Conservation (phyloP, 208 protist species). For the Leishmania gerbilli region DNA sequence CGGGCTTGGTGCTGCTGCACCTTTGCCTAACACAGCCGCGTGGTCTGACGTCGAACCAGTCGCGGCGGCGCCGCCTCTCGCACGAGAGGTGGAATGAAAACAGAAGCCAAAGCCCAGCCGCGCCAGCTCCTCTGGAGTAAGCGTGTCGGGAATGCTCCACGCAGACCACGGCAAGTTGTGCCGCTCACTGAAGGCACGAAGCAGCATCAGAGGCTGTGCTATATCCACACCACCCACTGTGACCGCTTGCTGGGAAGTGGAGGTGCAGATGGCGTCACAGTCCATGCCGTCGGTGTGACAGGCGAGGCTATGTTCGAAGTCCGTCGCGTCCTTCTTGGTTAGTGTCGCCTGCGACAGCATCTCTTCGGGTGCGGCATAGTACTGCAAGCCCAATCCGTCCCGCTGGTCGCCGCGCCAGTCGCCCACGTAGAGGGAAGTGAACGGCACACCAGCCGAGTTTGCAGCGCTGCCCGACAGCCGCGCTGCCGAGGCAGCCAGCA, state of each 20-base stretch:
- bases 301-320: not conserved
- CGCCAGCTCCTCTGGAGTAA: slow-evolving; percentile 31
- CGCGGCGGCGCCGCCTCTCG: not conserved
- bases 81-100: not conserved
- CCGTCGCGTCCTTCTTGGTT: not conserved
- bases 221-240: not conserved
- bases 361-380: slow-evolving; percentile 57
- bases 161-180: slow-evolving; percentile 58
- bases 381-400: slow-evolving; percentile 67
- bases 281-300: not conserved
- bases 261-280: not conserved
- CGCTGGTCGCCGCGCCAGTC: slow-evolving; percentile 63
- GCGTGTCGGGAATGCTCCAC: slow-evolving; percentile 40
- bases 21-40: too few relatives aligned
- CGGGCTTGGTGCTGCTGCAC: not conserved
- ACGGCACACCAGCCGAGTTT: slow-evolving; percentile 8
- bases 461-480: not conserved
- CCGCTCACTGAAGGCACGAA: slow-evolving; percentile 50
- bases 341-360: not conserved
- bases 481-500: slow-evolving; percentile 3
- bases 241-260: not conserved
- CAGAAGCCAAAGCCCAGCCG: slow-evolving; percentile 24
- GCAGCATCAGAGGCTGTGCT: slow-evolving; percentile 23
- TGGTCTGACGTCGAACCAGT: not conserved
- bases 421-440: slow-evolving; percentile 74